A percentile compares a stretch with the other conserved stretches of the same genome.
These are phyloP conservation scores for Populus simonii DNA, from an alignment of 345 rosid genomes.

Conservation along the genomic window DNA sequence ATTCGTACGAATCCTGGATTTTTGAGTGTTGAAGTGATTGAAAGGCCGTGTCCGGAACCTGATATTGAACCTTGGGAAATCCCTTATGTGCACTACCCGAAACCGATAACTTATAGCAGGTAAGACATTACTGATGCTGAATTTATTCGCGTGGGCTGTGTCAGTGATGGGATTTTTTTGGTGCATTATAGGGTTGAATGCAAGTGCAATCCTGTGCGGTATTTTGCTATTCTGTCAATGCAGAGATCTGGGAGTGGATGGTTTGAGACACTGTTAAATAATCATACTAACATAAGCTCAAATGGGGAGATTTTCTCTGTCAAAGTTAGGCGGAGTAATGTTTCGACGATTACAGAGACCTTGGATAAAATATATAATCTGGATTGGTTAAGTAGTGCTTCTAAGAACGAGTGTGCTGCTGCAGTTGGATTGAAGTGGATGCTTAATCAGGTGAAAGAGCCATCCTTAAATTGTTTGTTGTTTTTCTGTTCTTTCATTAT, in stretches of 20 bases:
- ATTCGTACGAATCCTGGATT: conserved; percentile 39
- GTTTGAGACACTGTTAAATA: conserved; percentile 94
- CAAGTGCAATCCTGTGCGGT: conserved; percentile 80
- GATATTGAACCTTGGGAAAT: conserved; percentile 84
- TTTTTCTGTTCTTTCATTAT: neutral
- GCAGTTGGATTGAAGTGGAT: conserved; percentile 99
- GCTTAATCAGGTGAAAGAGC: conserved; percentile 85
- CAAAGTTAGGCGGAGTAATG: conserved; percentile 81
- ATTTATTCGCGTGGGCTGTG: conserved; percentile 1
- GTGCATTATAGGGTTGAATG: conserved; percentile 74
- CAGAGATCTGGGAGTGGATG: conserved; percentile 99
- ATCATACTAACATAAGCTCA: conserved; percentile 93
- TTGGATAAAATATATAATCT: conserved; percentile 78
- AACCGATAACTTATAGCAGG: conserved; percentile 79
- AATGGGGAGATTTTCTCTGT: conserved; percentile 96
- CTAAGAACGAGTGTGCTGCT: conserved; percentile 96
- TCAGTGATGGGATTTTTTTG: conserved; percentile 15
- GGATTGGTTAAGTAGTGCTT: conserved; percentile 93
- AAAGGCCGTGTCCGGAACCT: conserved; percentile 73
- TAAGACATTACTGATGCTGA: conserved; percentile 18
- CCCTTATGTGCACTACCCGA: conserved; percentile 83
- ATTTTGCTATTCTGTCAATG: conserved; percentile 95
- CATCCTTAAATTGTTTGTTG: neutral
- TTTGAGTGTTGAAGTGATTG: conserved; percentile 49
- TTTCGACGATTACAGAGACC: conserved; percentile 65